A percentile compares a stretch with the other conserved stretches of the same genome.
These are phyloP conservation scores for Leccinum olivaceopallidum DNA, from an alignment of 768 basidiomycete species.

Conservation along the genomic window DNA sequence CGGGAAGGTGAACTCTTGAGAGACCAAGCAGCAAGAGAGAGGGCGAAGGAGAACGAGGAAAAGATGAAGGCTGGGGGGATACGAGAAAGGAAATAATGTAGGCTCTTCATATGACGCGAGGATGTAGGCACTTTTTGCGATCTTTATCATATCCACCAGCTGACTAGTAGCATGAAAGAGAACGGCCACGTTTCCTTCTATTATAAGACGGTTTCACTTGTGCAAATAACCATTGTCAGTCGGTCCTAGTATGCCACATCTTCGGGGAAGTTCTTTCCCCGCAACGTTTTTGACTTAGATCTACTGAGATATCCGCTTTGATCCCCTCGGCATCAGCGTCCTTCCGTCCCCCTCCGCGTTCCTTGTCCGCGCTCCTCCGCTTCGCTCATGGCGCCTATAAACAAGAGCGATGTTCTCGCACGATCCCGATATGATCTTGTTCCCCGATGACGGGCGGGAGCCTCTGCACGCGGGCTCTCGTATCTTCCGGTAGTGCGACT, in stretches of 20 bases:
- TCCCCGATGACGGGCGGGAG: conserved; percentile 9
- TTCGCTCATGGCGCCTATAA: neutral
- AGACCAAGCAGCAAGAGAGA: conserved; percentile 23
- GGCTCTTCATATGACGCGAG: neutral
- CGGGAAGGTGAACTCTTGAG: conserved; percentile 58
- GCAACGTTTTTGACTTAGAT: neutral
- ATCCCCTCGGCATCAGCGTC: neutral
- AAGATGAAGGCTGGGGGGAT: conserved; percentile 18
- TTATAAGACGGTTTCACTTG: neutral
- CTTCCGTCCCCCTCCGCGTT: no score
- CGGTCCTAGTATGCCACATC: neutral
- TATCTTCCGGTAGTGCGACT: conserved; percentile 13
- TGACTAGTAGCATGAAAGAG: neutral
- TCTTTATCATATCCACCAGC: neutral
- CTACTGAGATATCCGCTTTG: conserved; percentile 9
- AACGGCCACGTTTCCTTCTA: neutral
- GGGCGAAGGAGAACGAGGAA: conserved; percentile 3
- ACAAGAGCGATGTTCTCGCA: conserved; percentile 15
- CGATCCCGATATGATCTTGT: conserved; percentile 6
- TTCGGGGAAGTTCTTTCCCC: neutral
- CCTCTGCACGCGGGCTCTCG: neutral
- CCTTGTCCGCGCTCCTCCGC: conserved; percentile 9
- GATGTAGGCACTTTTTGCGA: neutral
- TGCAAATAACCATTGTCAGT: neutral
- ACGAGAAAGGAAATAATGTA: conserved; percentile 30